Evolutionary conservation across 2,329 filamentous ascomycete genomes (phyloP), one percentile per base, ranked within the genome.

Genomic region (Harringtonia lauricola): DNA sequence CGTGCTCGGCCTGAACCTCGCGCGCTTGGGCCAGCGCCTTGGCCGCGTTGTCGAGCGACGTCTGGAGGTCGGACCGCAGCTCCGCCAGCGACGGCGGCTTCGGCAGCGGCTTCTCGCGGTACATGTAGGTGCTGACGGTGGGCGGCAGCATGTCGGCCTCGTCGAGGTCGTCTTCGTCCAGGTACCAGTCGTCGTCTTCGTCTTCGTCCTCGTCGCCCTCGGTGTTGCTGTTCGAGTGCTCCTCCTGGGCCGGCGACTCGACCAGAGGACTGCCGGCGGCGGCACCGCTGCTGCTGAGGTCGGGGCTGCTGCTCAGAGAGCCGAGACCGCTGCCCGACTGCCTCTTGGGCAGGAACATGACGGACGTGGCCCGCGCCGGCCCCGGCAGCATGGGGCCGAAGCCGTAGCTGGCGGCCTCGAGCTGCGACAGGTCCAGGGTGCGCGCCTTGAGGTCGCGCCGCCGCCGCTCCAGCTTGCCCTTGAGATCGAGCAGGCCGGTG

Each of bases 101-200:
- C 12, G 86, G 79, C 19, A 94, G 73, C 45, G 82, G 81, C 55
- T 88, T 86, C 47, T 86, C 82, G 53, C 84, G 82, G 56, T 88
- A 80, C 52, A 86, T 88, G 63, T 96, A 98, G 3, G 92, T 98
- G 71, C 89, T 95, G 34, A 90, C 87, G 0, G 92, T 98, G 0
- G 92, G 92, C n/a, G 92, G 90, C 4, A 95, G 78, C 79, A 98
- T 90, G 48, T 82, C 74, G 47, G 82, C 74, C 26, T 79, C 75
- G 47, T 87, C 84, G 18, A 71, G 70, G 46, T 82, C 76, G 28
- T 83, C n/a, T n/a, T n/a, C 76, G 26, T 50, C 48, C 31, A 35
- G 31, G 39, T 10, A 70, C 48, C 69, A 73, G 22, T 64, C 65
- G 12, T 65, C 59, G 42, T 62, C 58, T 22, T 53, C 51, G 14